Conservation (phyloP, 139 green algal genomes). For the Tetraselmis striata region DNA sequence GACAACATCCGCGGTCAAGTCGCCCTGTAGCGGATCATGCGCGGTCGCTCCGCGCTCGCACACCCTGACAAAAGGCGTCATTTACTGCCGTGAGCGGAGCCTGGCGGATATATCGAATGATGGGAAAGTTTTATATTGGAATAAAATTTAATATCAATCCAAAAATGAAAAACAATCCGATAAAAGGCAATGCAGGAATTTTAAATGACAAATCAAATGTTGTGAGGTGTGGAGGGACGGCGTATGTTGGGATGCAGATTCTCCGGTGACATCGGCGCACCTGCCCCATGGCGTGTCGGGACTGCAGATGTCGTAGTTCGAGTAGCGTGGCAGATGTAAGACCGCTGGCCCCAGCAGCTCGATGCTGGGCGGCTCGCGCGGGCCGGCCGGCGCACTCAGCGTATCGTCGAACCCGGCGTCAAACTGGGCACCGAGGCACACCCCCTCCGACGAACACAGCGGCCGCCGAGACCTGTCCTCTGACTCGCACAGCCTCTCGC, state of each 20-base stretch:
- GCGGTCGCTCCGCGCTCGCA: background rate
- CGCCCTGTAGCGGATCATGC: background rate
- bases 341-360: background rate
- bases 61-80: background rate
- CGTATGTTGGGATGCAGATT: no score
- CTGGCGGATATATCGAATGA: no score
- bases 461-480: background rate
- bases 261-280: no score
- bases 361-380: background rate
- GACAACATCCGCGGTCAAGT: background rate
- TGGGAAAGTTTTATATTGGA: no score
- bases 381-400: background rate
- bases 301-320: background rate
- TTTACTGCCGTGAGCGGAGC: no score
- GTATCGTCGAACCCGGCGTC: background rate
- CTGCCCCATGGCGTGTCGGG: background rate
- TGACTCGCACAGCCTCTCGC: background rate
- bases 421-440: background rate
- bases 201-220: no score
- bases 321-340: background rate
- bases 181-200: no score
- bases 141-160: no score
- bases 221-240: no score
- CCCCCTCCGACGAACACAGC: background rate
- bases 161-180: no score